These are phyloP conservation scores for Epichloe baconii DNA, from an alignment of 2,329 filamentous ascomycete genomes.

Conservation along the genomic window DNA sequence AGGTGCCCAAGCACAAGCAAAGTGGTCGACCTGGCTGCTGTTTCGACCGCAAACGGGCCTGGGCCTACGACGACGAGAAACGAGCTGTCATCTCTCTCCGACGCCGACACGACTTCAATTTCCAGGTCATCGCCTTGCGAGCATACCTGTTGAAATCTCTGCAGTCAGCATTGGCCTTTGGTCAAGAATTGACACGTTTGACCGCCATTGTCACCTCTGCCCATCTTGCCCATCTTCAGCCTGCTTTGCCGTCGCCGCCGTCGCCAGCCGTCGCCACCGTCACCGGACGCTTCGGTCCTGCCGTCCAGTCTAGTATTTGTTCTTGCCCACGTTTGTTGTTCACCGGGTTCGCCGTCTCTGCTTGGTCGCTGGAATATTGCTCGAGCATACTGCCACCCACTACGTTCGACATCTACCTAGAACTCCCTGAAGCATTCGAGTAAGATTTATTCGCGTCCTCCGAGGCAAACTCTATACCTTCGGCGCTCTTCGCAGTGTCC, in stretches of 20 bases:
- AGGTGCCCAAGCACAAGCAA: neutral
- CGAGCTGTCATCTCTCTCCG: neutral
- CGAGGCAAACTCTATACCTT: neutral
- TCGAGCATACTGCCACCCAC: constrained; percentile 12
- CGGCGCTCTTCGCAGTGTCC: neutral
- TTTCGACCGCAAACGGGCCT: neutral
- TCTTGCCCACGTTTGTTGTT: neutral
- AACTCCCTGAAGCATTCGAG: neutral
- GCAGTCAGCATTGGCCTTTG: neutral
- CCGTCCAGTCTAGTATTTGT: neutral
- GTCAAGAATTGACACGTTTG: neutral
- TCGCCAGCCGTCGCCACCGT: neutral
- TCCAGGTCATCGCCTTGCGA: neutral
- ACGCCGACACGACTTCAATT: neutral
- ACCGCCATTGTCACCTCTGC: neutral
- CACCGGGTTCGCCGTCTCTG: constrained; percentile 1
- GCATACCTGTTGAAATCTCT: neutral
- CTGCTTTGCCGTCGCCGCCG: neutral
- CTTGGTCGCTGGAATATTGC: constrained; percentile 29
- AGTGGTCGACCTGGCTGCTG: neutral
- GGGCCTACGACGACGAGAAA: neutral
- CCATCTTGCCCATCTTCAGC: neutral
- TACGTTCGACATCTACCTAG: neutral
- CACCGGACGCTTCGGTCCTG: constrained; percentile 3
- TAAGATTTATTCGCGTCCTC: neutral